A percentile compares a stretch with the other conserved stretches of the same genome.
Conservation (phyloP, 306 rosid genomes). For the Sphenostylis stenocarpa region DNA sequence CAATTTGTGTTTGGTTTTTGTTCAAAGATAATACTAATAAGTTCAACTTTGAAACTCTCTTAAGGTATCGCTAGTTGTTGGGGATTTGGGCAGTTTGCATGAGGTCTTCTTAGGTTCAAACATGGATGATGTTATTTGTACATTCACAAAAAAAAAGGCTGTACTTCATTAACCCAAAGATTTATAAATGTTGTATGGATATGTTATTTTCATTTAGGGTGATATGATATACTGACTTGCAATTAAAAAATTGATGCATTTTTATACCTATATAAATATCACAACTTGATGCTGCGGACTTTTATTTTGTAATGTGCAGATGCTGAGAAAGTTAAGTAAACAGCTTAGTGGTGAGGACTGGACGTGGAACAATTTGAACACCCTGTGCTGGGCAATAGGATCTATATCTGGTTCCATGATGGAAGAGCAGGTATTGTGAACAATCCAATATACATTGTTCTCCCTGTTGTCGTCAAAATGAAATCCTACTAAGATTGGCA, state of each 20-base stretch:
- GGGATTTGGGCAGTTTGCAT: neutral
- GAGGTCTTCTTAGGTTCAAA: neutral
- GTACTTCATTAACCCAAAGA: neutral
- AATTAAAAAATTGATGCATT: neutral
- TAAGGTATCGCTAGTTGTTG: neutral
- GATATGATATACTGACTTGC: neutral
- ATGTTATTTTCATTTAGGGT: conserved; percentile 4
- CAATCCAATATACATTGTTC: neutral
- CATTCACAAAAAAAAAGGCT: neutral
- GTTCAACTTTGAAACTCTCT: neutral
- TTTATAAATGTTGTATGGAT: neutral
- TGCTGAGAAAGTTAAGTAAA: conserved; percentile 86
- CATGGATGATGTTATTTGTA: neutral
- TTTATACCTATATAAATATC: neutral
- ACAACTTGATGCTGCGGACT: conserved; percentile 13
- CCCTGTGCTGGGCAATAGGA: conserved; percentile 97
- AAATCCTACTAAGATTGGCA: neutral
- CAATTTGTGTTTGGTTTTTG: neutral
- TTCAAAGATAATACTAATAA: neutral
- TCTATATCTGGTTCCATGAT: conserved; percentile 97
- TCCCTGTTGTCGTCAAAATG: neutral
- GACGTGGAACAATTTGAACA: conserved; percentile 97
- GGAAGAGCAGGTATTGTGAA: conserved; percentile 79
- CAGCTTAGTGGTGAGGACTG: conserved; percentile 93
- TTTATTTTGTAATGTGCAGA: conserved; percentile 46